phyloP scores from a whole-genome alignment of 106 monocot species.

The Dioscorea zingiberensis region DNA sequence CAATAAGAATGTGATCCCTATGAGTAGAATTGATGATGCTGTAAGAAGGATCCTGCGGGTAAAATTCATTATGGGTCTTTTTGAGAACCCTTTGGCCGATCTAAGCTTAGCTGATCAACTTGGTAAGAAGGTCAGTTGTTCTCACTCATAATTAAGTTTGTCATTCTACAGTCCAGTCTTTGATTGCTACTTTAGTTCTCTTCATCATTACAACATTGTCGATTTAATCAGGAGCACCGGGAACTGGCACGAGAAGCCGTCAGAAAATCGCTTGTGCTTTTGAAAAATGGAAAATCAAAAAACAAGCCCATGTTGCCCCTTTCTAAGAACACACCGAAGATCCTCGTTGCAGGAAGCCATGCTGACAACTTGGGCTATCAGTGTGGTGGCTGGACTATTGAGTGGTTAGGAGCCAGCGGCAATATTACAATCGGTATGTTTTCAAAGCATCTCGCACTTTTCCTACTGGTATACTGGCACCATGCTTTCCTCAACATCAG shows the following conservation, averaged over 20 bases:
- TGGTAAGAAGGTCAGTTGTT: constrained; percentile 47
- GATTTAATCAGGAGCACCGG: constrained; percentile 60
- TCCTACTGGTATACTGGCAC: not conserved
- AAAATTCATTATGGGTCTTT: constrained; percentile 80
- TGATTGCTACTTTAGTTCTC: not conserved
- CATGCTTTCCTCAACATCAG: not conserved
- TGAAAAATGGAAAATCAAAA: constrained; percentile 58
- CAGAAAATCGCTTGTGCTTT: constrained; percentile 76
- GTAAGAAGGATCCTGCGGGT: constrained; percentile 72
- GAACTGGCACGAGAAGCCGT: constrained; percentile 90
- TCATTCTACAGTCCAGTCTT: not conserved
- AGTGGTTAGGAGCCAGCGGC: constrained; percentile 52
- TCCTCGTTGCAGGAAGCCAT: constrained; percentile 62
- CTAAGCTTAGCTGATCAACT: constrained; percentile 48
- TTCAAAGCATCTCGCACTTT: not conserved
- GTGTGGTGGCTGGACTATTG: constrained; percentile 72
- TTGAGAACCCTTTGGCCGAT: constrained; percentile 73
- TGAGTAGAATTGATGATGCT: constrained; percentile 79
- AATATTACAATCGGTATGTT: constrained; percentile 27
- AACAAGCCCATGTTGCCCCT: constrained; percentile 34
- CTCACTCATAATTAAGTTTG: not conserved
- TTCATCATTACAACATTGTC: not conserved
- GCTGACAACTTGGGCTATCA: constrained; percentile 61
- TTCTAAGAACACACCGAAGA: constrained; percentile 35
- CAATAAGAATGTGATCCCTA: constrained; percentile 35